phyloP scores from a whole-genome alignment of 169 alveolate species.

The Eimeria mitis region DNA sequence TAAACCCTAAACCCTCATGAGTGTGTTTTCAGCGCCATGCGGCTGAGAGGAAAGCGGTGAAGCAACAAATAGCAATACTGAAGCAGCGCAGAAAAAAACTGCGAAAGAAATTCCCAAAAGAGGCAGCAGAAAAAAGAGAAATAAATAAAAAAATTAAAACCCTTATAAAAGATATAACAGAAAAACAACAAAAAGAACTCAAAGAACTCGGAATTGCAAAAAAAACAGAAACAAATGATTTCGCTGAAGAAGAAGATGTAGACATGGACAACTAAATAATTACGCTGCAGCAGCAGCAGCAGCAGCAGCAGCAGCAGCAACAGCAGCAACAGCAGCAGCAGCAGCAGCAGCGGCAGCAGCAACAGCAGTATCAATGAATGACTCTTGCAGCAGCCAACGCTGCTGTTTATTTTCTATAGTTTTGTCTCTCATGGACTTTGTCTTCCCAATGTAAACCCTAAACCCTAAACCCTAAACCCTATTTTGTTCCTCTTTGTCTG shows the following conservation, averaged over 20 bases:
- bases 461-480: background rate
- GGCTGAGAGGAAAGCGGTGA: slow-evolving; percentile 52
- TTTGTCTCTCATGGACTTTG: background rate
- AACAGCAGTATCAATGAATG: background rate
- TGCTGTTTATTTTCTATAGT: background rate
- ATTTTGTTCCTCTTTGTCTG: background rate
- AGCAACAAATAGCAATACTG: slow-evolving; percentile 30
- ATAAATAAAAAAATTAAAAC: slow-evolving; percentile 10
- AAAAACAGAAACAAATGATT: background rate
- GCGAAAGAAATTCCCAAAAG: slow-evolving; percentile 40
- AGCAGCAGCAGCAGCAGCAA: background rate
- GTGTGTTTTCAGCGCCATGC: slow-evolving; percentile 38
- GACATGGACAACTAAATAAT: slow-evolving; percentile 7
- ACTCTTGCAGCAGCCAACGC: slow-evolving; percentile 3
- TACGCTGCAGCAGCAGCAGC: background rate
- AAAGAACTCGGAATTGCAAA: slow-evolving; percentile 17
- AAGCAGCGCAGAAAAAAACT: slow-evolving; percentile 35
- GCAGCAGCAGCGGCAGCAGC: background rate
- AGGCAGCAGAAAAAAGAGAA: slow-evolving; percentile 51
- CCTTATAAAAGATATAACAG: background rate
- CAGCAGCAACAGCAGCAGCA: background rate
- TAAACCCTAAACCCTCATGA: slow-evolving; percentile 35
- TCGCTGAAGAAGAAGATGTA: slow-evolving; percentile 33
- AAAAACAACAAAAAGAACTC: slow-evolving; percentile 34
- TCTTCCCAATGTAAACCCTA: background rate